phyloP scores from a whole-genome alignment of 2,329 filamentous ascomycete genomes.

The Botrytis paeoniae region DNA sequence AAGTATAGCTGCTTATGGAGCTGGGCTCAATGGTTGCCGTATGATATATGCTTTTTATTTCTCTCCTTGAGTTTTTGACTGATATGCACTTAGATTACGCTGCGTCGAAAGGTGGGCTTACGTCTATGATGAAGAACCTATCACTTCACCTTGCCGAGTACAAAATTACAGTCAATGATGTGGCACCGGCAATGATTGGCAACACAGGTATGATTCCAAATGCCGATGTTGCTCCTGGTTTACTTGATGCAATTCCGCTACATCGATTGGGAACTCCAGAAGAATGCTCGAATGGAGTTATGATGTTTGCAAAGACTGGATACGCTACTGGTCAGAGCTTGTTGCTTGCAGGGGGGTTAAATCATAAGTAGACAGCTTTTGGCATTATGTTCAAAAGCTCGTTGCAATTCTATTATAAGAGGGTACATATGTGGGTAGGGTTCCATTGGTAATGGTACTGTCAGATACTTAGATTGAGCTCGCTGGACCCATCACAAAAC shows the following conservation, averaged over 20 bases:
- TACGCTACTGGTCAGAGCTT: slow-evolving; percentile 48
- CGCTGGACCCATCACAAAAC: not conserved
- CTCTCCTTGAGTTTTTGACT: not conserved
- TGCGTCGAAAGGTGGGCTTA: slow-evolving; percentile 45
- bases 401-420: not conserved
- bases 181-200: slow-evolving; percentile 47
- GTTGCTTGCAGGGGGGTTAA: slow-evolving; percentile 42
- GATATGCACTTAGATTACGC: slow-evolving; percentile 27
- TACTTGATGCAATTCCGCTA: slow-evolving; percentile 41
- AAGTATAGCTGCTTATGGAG: slow-evolving; percentile 30
- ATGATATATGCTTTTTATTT: slow-evolving; percentile 8
- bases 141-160: slow-evolving; percentile 43
- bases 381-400: not conserved
- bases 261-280: slow-evolving; percentile 45
- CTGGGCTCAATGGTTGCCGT: slow-evolving; percentile 35
- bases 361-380: slow-evolving; percentile 16
- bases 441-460: not conserved
- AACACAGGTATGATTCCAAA: slow-evolving; percentile 45
- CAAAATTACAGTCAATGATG: slow-evolving; percentile 47
- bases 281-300: slow-evolving; percentile 47
- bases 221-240: slow-evolving; percentile 32
- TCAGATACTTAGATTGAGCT: not conserved
- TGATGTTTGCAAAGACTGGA: slow-evolving; percentile 46
- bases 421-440: not conserved
- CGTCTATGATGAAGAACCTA: slow-evolving; percentile 47